Evolutionary conservation across 202 grass and related monocot species (phyloP).

Genomic region (Saccharum hybrid): DNA sequence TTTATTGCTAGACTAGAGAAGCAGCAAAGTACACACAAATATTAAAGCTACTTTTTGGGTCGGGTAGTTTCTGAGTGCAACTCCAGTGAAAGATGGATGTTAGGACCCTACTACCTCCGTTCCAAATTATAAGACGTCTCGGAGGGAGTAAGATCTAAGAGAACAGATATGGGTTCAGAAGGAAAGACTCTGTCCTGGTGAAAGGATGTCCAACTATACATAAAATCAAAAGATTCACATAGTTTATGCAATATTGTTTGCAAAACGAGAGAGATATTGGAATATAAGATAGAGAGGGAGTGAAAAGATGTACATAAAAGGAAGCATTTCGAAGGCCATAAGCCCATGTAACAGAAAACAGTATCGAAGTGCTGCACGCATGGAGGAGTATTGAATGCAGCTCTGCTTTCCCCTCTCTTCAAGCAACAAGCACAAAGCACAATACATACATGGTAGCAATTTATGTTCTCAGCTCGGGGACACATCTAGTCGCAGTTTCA

Average conservation of each 20-base stretch:
- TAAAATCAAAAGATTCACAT: background rate
- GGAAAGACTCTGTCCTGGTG: background rate
- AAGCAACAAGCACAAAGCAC: background rate
- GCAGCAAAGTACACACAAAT: background rate
- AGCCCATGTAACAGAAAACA: too few relatives aligned
- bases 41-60: background rate
- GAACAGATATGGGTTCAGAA: background rate
- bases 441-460: background rate
- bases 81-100: background rate
- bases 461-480: background rate
- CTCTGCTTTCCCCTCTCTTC: background rate
- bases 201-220: background rate
- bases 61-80: background rate
- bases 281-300: background rate
- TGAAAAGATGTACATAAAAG: background rate
- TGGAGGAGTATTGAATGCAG: slow-evolving; percentile 27
- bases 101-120: background rate
- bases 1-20: slow-evolving; percentile 13
- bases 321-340: too few relatives aligned
- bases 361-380: background rate
- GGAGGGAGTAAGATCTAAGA: background rate
- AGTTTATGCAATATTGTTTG: background rate
- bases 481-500: background rate
- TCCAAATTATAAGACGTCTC: too few relatives aligned
- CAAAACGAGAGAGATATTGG: background rate